Conservation (phyloP, 2,329 filamentous ascomycete genomes). For the Sclerotinia borealis region DNA sequence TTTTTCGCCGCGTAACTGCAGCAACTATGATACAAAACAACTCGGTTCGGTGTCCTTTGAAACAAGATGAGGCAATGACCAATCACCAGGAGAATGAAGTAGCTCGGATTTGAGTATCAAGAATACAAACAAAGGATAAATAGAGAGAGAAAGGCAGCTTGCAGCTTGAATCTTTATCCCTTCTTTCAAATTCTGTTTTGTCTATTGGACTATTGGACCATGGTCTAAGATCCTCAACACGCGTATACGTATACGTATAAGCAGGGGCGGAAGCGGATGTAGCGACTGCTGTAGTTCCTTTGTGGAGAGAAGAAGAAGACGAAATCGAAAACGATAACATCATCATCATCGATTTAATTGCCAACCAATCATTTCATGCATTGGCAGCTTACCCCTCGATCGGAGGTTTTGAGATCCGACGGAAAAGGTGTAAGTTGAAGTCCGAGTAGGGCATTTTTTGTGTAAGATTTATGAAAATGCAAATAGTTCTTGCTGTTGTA, state of each 20-base stretch:
- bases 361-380: conserved; percentile 2
- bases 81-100: not conserved
- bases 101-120: not conserved
- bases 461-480: not conserved
- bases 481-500: too few relatives aligned
- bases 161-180: not conserved
- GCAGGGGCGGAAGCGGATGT: too few relatives aligned
- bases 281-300: too few relatives aligned
- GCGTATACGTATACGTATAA: too few relatives aligned
- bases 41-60: not conserved
- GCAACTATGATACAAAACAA: not conserved
- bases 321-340: too few relatives aligned
- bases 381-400: conserved; percentile 18
- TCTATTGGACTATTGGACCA: not conserved
- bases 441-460: not conserved
- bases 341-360: too few relatives aligned
- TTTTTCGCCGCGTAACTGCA: not conserved
- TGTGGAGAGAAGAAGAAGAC: too few relatives aligned
- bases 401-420: conserved; percentile 12
- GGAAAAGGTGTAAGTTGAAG: not conserved
- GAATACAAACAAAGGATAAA: not conserved
- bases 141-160: not conserved
- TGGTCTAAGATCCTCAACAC: too few relatives aligned
- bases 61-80: not conserved
- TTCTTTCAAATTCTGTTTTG: not conserved